These are phyloP conservation scores for Diplocarpon rosae DNA, from an alignment of 2,329 filamentous ascomycete species.

Conservation along the genomic window DNA sequence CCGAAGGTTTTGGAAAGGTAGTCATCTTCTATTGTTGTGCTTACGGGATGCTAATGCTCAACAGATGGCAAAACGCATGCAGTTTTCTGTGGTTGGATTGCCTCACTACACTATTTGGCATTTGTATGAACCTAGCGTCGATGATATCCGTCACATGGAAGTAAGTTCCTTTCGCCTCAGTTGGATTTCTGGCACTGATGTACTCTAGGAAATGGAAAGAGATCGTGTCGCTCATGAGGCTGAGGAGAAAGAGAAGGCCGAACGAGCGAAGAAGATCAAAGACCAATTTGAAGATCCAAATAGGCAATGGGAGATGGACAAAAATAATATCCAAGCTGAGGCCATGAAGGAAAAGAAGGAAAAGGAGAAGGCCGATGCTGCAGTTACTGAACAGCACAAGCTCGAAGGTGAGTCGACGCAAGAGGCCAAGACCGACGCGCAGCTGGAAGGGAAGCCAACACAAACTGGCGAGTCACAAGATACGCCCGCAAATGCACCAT, in stretches of 20 bases:
- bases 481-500: not conserved
- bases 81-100: constrained; percentile 86
- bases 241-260: constrained; percentile 64
- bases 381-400: constrained; percentile 5
- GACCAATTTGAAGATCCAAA: constrained; percentile 68
- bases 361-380: constrained; percentile 28
- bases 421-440: constrained; percentile 3
- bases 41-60: constrained; percentile 7
- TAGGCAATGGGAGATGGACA: constrained; percentile 83
- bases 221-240: constrained; percentile 71
- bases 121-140: constrained; percentile 96
- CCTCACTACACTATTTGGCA: constrained; percentile 99
- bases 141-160: constrained; percentile 96
- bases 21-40: constrained; percentile 14
- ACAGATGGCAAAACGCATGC: constrained; percentile 95
- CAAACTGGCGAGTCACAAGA: constrained; percentile 2
- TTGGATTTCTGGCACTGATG: constrained; percentile 11
- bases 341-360: constrained; percentile 49
- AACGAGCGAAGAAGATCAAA: constrained; percentile 67
- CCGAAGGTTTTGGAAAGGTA: constrained; percentile 97
- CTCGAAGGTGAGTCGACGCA: constrained; percentile 1
- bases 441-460: constrained; percentile 4
- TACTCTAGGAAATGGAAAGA: constrained; percentile 72
- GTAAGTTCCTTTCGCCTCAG: constrained; percentile 30
- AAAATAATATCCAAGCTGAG: constrained; percentile 62